Base-by-base conservation (phyloP, 148 eudicot species). In the Nepenthes mirabilis region DNA sequence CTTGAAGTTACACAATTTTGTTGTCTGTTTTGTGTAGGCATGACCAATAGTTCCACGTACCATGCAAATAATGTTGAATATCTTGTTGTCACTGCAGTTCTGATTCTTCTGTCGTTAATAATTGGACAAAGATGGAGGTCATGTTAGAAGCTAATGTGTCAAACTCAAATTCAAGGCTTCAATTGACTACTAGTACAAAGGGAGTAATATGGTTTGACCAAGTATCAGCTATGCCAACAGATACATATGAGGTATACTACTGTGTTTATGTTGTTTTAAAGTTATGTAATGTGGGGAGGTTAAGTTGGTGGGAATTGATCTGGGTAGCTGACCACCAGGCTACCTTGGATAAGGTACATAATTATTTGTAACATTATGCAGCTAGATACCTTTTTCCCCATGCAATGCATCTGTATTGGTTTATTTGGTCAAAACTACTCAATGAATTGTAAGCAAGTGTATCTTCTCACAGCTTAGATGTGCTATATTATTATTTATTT, bases 201-300 rank as follows among this genome's bases (percentile, higher is more conserved):
- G 83, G 95, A 59, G 77, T 72, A 10, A 52, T 82, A 60, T 91
- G 96, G 96, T 77, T 93, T 59, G 98, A 93, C 75, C 98, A 93
- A 79, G 88, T 93, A 5, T 93, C 98, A 37, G 83, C 74, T 36
- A 82, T 93, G 94, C 96, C 98, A 57, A 63, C 80, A 50, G 85
- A 83, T 71, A 88, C 98, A 52, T 78, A 79, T 76, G 80, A 83
- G 95, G 98, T 83, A 55, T 10, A 5, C 52, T 49, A 5, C 52
- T 49, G 6, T 49, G 2, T 49, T 3, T 11, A 10, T n/a, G 3
- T 49, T 6, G n/a, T 3, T 49, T 6, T 6, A 5, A 45, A 5
- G 8, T 23, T 23, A 23, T 8, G 8, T 3, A 8, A 40, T 40
- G 45, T 40, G 1, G 45, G 23, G 45, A 40, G 8, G 45, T 0